phyloP scores from a whole-genome alignment of 257 asterid species.

The Echium plantagineum region DNA sequence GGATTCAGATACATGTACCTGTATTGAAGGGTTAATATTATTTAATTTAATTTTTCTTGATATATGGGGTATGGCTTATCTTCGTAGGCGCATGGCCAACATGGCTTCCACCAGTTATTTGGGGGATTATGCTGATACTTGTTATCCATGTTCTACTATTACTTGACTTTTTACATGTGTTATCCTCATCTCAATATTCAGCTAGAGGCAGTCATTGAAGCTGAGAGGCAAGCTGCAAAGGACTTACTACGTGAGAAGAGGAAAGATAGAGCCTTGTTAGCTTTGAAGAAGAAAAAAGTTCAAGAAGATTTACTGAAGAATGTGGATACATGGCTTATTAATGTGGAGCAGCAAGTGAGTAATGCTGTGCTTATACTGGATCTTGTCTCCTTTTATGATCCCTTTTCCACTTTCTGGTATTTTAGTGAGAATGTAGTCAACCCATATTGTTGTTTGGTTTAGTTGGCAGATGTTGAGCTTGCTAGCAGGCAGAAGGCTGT shows the following conservation, averaged over 20 bases:
- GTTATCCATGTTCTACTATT: too few species aligned
- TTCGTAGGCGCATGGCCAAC: background rate
- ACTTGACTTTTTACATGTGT: conserved; percentile 3
- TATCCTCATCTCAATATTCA: conserved; percentile 22
- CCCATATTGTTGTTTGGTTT: conserved; percentile 14
- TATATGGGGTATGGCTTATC: background rate
- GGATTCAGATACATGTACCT: too few species aligned
- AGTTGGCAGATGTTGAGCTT: conserved; percentile 96
- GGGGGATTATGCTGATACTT: background rate
- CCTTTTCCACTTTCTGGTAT: background rate
- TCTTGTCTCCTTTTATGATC: background rate
- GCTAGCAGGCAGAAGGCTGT: conserved; percentile 95
- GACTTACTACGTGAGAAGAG: conserved; percentile 77
- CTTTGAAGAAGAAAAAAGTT: conserved; percentile 66
- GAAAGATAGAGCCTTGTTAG: conserved; percentile 81
- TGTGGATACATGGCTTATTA: conserved; percentile 82
- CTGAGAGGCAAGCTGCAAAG: conserved; percentile 89
- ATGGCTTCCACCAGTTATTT: background rate
- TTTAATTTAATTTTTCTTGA: too few species aligned
- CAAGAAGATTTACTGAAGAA: conserved; percentile 84
- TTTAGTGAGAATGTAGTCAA: background rate
- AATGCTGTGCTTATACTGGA: background rate
- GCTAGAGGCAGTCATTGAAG: conserved; percentile 77
- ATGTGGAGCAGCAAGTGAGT: conserved; percentile 90
- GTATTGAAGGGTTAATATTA: too few species aligned